Conservation (phyloP, 192 early-diverging fungal species). For the Geosiphon pyriformis region DNA sequence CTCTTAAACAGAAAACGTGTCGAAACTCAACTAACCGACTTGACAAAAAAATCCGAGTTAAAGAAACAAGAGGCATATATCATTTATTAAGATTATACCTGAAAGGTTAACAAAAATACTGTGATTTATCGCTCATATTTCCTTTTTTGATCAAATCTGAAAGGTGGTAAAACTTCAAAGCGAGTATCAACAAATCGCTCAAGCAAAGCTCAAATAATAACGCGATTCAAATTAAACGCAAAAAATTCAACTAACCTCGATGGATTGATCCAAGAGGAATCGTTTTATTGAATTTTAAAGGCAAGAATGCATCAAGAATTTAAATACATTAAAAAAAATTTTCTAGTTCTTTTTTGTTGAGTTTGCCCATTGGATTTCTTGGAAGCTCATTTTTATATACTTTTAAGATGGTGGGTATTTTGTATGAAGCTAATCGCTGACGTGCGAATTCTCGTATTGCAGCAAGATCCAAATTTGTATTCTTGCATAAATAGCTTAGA, state of each 20-base stretch:
- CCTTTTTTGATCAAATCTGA: not conserved
- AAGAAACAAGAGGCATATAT: slow-evolving; percentile 59
- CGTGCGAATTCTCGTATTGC: slow-evolving; percentile 10
- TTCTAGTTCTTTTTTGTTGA: slow-evolving; percentile 74
- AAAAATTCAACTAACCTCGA: no score
- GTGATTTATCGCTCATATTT: not conserved
- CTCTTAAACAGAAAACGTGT: slow-evolving; percentile 61
- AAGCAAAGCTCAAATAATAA: no score
- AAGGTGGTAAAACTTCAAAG: slow-evolving; percentile 7
- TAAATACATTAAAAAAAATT: no score
- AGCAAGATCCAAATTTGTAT: not conserved
- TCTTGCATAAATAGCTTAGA: not conserved
- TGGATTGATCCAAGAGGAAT: no score
- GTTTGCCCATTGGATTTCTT: slow-evolving; percentile 85
- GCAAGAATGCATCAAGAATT: no score
- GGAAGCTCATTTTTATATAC: slow-evolving; percentile 59
- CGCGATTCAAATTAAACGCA: no score
- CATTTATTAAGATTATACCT: not conserved
- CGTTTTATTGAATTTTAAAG: no score
- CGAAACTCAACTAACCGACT: slow-evolving; percentile 73
- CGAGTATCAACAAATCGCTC: not conserved
- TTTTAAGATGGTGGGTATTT: slow-evolving; percentile 57
- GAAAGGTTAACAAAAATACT: not conserved
- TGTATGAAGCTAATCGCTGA: slow-evolving; percentile 64
- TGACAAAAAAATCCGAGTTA: slow-evolving; percentile 78